Evolutionary conservation across 495 filamentous ascomycete genomes (phyloP), one percentile per base, ranked within the genome.

Genomic region (Penicillium odoratum): DNA sequence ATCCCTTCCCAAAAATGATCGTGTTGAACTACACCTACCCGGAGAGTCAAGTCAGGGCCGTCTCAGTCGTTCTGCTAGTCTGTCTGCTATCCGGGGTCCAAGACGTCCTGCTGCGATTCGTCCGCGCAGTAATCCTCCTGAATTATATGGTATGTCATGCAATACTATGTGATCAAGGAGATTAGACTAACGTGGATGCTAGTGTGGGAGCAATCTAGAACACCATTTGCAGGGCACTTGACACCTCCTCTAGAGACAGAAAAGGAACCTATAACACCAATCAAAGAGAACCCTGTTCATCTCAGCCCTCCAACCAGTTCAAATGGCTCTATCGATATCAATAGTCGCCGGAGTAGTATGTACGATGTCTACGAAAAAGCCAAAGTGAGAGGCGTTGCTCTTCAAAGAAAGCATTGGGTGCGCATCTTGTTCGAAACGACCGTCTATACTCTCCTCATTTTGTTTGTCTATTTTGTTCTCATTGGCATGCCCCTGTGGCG

Each of bases 401-500:
- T 67, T 16, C 59, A 76, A 49, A 63, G 76, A 10, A 70, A 64
- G 25, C 59, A 64, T 38, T 74, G 69, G 68, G 67, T 69, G 4
- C 70, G 70, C 51, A 28, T 70, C 0, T 36, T 70, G 31, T 75
- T 78, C 47, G 71, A 77, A 58, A 73, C 69, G 49, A 58, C 55
- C 30, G 53, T 72, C 29, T 78, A 78, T 49, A 13, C 60, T 4
- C 21, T 74, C 8, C 56, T 72, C 8, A 21, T 69, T 7, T 48
- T 67, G 1, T 69, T 73, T 49, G 61, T 74, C 5, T 78, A 78
- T 48, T 72, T 78, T 15, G 70, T 74, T 34, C 63, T 78, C 4
- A 51, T 77, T 10, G 76, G 76, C 6, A 44, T 72, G 42, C 76
- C 76, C 4, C 48, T 78, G 28, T 78, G 76, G 76, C 68, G 68